These are phyloP conservation scores for Neofusicoccum ribis DNA, from an alignment of 2,329 filamentous ascomycete genomes.

Conservation along the genomic window DNA sequence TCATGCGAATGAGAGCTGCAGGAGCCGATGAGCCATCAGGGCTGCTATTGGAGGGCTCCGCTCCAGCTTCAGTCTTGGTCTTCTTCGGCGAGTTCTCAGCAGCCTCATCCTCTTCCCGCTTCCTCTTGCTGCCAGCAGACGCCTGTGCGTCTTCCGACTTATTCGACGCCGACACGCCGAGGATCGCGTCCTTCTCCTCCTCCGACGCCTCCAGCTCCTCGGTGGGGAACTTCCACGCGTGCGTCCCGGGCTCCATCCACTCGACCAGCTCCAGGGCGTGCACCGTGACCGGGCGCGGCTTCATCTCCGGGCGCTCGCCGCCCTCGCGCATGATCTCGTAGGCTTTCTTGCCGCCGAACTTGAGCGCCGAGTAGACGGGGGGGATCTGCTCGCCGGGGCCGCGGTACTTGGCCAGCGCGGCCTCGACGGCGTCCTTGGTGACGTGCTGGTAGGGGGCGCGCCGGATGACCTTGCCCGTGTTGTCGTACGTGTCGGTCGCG, in stretches of 20 bases:
- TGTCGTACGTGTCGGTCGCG: constrained; percentile 90
- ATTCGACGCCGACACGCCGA: background rate
- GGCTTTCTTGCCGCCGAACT: constrained; percentile 88
- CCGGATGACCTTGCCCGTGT: constrained; percentile 77
- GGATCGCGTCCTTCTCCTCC: constrained; percentile 22
- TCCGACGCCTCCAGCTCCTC: constrained; percentile 66
- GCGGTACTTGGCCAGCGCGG: constrained; percentile 71
- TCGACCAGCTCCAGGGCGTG: constrained; percentile 76
- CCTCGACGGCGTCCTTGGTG: constrained; percentile 74
- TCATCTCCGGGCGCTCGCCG: constrained; percentile 82
- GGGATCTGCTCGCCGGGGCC: constrained; percentile 88
- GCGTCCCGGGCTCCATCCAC: constrained; percentile 78
- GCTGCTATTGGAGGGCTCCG: constrained; percentile 18
- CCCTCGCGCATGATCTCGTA: constrained; percentile 96
- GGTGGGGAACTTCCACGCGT: constrained; percentile 75
- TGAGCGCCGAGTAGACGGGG: constrained; percentile 88
- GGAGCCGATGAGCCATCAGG: constrained; percentile 47
- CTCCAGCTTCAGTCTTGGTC: constrained; percentile 40
- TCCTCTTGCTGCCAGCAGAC: constrained; percentile 30
- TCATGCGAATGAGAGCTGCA: constrained; percentile 82
- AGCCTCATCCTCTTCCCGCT: constrained; percentile 28
- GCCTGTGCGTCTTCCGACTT: background rate
- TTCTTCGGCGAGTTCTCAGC: constrained; percentile 3
- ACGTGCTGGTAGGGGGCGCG: constrained; percentile 77
- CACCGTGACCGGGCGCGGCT: constrained; percentile 77